A percentile compares a stretch with the other conserved stretches of the same genome.
Evolutionary conservation across 768 basidiomycete species (phyloP).

Genomic region (Sistotremastrum niveocremeum): DNA sequence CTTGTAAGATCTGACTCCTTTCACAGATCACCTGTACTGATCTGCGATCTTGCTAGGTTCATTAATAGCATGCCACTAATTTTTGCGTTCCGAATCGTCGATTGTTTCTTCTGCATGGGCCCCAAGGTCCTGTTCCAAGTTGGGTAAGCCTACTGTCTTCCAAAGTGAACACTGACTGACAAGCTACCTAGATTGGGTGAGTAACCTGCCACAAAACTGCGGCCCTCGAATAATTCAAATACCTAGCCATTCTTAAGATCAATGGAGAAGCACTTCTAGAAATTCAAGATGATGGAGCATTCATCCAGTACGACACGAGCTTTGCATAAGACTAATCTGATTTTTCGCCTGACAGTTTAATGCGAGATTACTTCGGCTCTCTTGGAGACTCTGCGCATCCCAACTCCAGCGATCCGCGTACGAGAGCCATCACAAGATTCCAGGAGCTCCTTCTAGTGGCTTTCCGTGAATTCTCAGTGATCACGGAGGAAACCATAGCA

Average conservation of each 20-base stretch:
- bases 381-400: conserved; percentile 93
- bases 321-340: conserved; percentile 10
- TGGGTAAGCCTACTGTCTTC: conserved; percentile 41
- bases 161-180: conserved; percentile 7
- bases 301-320: conserved; percentile 55
- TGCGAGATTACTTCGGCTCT: conserved; percentile 90
- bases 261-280: conserved; percentile 87
- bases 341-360: conserved; percentile 38
- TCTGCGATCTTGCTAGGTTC: conserved; percentile 32
- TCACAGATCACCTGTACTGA: neutral
- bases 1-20: conserved; percentile 45
- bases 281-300: conserved; percentile 93
- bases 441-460: conserved; percentile 94
- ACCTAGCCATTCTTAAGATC: conserved; percentile 88
- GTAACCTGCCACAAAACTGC: neutral
- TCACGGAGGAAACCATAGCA: conserved; percentile 88
- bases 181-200: conserved; percentile 9
- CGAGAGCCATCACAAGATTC: conserved; percentile 91
- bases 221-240: neutral
- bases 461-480: conserved; percentile 93
- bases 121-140: conserved; percentile 98
- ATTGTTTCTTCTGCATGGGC: conserved; percentile 98
- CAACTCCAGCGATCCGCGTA: conserved; percentile 70
- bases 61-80: conserved; percentile 96
- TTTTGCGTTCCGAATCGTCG: conserved; percentile 94